Evolutionary conservation across 129 eudicot species (phyloP).

Genomic region (Calendula officinalis): DNA sequence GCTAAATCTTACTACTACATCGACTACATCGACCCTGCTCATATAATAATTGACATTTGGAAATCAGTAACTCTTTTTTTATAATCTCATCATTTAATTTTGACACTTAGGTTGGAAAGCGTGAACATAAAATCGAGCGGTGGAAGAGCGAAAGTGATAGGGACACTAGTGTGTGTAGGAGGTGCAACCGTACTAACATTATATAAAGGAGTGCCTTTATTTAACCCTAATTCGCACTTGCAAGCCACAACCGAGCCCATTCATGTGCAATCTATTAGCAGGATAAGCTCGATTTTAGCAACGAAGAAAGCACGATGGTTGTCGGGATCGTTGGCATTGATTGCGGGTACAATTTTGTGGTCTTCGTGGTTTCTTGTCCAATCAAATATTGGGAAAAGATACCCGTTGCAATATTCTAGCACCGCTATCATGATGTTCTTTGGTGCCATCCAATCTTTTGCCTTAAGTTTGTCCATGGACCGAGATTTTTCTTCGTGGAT

Average conservation of each 20-base stretch:
- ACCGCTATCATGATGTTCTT: conserved; percentile 69
- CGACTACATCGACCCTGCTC: no score
- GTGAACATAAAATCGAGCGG: conserved; percentile 44
- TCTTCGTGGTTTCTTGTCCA: conserved; percentile 72
- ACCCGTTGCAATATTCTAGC: conserved; percentile 64
- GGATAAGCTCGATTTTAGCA: conserved; percentile 20
- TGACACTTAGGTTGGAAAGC: conserved; percentile 43
- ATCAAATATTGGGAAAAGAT: conserved; percentile 49
- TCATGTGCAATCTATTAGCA: conserved; percentile 17
- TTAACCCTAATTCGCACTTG: conserved; percentile 33
- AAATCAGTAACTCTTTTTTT: no score
- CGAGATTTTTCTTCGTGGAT: conserved; percentile 49
- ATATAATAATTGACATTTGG: no score
- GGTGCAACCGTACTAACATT: conserved; percentile 56
- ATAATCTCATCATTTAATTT: no score
- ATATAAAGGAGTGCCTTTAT: conserved; percentile 60
- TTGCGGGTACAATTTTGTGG: conserved; percentile 55
- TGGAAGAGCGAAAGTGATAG: conserved; percentile 66
- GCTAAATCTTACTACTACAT: no score
- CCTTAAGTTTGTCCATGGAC: conserved; percentile 37
- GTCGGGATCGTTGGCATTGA: conserved; percentile 38
- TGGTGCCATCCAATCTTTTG: conserved; percentile 60
- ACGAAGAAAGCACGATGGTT: conserved; percentile 40
- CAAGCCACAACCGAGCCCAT: conserved; percentile 13
- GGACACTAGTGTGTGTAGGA: conserved; percentile 53